Base-by-base conservation (phyloP, 2,329 filamentous ascomycete genomes). In the Calonectria pseudoreteaudii region DNA sequence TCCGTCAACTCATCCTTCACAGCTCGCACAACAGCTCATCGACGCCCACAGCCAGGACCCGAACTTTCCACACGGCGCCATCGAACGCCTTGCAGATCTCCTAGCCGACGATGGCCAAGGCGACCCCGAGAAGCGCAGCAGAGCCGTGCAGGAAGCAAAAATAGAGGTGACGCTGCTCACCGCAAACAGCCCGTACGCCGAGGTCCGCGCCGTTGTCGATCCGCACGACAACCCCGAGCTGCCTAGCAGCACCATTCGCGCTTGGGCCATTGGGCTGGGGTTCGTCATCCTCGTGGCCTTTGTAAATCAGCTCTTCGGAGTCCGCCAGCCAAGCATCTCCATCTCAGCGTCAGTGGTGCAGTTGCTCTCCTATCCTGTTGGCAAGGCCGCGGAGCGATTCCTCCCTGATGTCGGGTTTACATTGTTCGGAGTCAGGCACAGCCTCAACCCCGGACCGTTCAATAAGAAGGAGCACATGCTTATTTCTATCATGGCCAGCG, bases 381-480 rank as follows among this genome's bases (percentile, higher is more conserved):
- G 85, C 7, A 86, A 86, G 52, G 80, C 85, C 10, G 81, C 88
- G 41, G 87, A 87, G 16, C 84, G 77, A 50, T 74, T 83, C 18
- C 77, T 90, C 0, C 88, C 88, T 0, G 85, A 86, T 66, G 87
- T 85, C 82, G 85, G 86, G 5, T 72, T 90, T 70, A 86, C 83
- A 0, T 67, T 89, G 7, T 83, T 83, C 66, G 87, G 87, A 0
- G 74, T 81, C 1, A 82, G 84, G 13, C 83, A 88, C 73, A 85
- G 83, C 11, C 82, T 90, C 18, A 91, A 91, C 74, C 88, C 90
- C 0, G 89, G 89, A 0, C 86, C 85, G 0, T 91, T 91, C 80
- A 89, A 87, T 65, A 87, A 87, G 77, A 92, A 92, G 78, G 90
- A 92, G 80, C 90, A 92, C 77, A 89, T 90, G 85, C 81, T 91